Conservation (phyloP, 1,139 yeast species). For the Meyerozyma smithsonii region DNA sequence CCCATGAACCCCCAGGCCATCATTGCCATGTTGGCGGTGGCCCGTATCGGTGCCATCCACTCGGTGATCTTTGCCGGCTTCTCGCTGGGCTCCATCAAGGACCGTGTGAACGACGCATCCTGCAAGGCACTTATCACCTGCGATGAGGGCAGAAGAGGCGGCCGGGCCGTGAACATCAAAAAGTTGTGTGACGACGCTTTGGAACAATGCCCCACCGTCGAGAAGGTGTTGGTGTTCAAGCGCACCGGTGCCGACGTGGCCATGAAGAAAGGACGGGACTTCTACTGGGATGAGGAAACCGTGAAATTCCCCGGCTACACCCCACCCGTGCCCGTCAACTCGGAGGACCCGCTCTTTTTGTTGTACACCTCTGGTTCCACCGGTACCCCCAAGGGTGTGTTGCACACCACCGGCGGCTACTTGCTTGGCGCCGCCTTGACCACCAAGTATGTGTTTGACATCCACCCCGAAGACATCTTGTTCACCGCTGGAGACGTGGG, state of each 20-base stretch:
- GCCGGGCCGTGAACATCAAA: conserved; percentile 85
- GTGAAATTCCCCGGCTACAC: conserved; percentile 77
- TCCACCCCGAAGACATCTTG: conserved; percentile 80
- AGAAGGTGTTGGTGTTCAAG: conserved; percentile 78
- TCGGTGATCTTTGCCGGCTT: conserved; percentile 97
- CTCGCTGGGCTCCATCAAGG: conserved; percentile 87
- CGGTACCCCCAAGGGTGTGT: conserved; percentile 98
- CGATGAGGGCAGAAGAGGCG: conserved; percentile 97
- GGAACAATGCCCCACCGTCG: conserved; percentile 69
- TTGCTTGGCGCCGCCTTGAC: conserved; percentile 92
- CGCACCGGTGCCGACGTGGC: conserved; percentile 73
- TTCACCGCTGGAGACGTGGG: conserved; percentile 99
- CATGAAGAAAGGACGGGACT: conserved; percentile 82
- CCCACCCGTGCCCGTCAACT: conserved; percentile 81
- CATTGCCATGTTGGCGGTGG: conserved; percentile 89
- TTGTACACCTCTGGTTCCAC: conserved; percentile 96
- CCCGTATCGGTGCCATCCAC: conserved; percentile 93
- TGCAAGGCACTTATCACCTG: conserved; percentile 90
- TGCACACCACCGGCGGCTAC: conserved; percentile 92
- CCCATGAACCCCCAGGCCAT: conserved; percentile 98
- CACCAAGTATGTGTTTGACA: conserved; percentile 88
- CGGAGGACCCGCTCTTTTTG: conserved; percentile 92
- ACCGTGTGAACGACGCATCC: conserved; percentile 84
- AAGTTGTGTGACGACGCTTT: conserved; percentile 93
- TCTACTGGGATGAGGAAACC: conserved; percentile 88